Conservation (phyloP, 768 basidiomycete species). For the Amanita exitialis region DNA sequence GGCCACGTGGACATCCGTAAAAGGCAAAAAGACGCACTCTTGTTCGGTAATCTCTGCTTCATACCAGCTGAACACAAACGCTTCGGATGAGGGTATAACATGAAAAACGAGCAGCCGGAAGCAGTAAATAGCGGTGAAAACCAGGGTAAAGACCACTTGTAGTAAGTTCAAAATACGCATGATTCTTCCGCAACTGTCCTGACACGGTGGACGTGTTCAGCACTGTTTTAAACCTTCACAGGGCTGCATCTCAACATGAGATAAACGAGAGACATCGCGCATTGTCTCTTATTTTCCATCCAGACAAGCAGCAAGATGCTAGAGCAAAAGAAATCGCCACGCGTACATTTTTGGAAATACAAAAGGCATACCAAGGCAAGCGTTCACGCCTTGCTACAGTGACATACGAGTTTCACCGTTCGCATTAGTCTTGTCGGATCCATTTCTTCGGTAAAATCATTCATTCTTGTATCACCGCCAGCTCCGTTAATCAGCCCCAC, state of each 20-base stretch:
- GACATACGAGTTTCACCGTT: conserved; percentile 1
- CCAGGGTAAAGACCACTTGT: conserved; percentile 8
- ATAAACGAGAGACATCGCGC: conserved; percentile 66
- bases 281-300: conserved; percentile 74
- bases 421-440: conserved; percentile 58
- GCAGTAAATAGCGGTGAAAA: background rate
- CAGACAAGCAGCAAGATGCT: conserved; percentile 69
- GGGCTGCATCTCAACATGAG: conserved; percentile 51
- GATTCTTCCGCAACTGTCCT: background rate
- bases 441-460: conserved; percentile 44
- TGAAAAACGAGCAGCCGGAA: background rate
- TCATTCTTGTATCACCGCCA: background rate
- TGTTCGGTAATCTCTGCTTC: background rate
- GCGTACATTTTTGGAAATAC: conserved; percentile 62
- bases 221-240: conserved; percentile 62
- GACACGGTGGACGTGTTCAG: conserved; percentile 21
- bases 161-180: conserved; percentile 8
- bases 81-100: background rate
- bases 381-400: background rate
- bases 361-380: conserved; percentile 76
- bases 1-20: background rate
- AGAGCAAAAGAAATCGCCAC: conserved; percentile 47
- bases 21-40: background rate
- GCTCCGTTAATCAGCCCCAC: conserved; percentile 3
- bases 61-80: background rate